These are phyloP conservation scores for Crepidotus variabilis DNA, from an alignment of 768 basidiomycete species.

Conservation along the genomic window DNA sequence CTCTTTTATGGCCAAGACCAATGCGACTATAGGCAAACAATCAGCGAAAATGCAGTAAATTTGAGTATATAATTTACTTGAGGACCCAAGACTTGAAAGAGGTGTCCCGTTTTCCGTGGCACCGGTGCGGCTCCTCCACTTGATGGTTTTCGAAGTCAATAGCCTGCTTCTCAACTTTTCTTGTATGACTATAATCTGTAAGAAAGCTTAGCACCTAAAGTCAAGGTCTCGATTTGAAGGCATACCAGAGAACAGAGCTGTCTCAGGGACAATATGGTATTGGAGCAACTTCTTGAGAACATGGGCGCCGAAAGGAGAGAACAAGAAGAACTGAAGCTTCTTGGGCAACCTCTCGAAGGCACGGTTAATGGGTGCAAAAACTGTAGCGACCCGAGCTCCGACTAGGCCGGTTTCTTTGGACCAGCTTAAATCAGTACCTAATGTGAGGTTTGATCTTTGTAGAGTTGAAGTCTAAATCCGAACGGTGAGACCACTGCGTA, in stretches of 20 bases:
- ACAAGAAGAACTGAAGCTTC: constrained; percentile 51
- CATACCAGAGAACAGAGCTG: constrained; percentile 48
- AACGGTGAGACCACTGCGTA: neutral
- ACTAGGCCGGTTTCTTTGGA: constrained; percentile 35
- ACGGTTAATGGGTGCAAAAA: constrained; percentile 52
- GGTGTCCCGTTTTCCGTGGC: neutral
- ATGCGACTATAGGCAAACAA: constrained; percentile 10
- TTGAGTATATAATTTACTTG: neutral
- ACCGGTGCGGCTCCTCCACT: neutral
- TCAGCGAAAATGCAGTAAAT: neutral
- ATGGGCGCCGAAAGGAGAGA: constrained; percentile 53
- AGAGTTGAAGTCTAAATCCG: constrained; percentile 47
- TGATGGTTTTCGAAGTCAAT: neutral
- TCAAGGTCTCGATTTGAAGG: neutral
- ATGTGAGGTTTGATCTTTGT: constrained; percentile 44
- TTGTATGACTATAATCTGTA: neutral
- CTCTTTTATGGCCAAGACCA: neutral
- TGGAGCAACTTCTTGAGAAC: constrained; percentile 51
- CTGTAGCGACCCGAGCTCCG: constrained; percentile 44
- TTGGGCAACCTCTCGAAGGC: constrained; percentile 45
- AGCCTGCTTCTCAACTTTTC: neutral
- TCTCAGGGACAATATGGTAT: constrained; percentile 52
- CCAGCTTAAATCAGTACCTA: constrained; percentile 44
- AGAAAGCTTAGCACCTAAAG: neutral
- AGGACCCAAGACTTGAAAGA: neutral